Evolutionary conservation across 1,139 yeast species (phyloP), one percentile per base, ranked within the genome.

Genomic region (Pichia sp.): DNA sequence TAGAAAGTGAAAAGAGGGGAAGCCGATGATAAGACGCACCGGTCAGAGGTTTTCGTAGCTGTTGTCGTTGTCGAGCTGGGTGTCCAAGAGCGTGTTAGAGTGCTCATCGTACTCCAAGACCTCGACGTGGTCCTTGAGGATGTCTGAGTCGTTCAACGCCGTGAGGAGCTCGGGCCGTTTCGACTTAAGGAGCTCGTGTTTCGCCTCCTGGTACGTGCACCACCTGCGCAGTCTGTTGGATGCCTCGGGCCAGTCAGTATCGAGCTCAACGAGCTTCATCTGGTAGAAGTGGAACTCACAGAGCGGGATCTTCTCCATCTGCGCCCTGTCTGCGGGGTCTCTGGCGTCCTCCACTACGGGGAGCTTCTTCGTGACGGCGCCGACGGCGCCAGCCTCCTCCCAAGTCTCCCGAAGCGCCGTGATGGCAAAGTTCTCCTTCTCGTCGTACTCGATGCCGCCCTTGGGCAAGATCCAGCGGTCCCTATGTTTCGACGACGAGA

Each of bases 371-470:
- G 75, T 63, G 14, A 90, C 76, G 17, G 69, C 73, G 4, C 97
- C 96, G 46, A 79, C 79, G 33, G 87, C 88, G 0, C 99, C 99
- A 0, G 96, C 95, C 70, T 93, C 99, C 70, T 93, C 99, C 99
- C 99, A 93, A 0, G 96, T 88, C 68, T 93, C 99, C 57, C 99
- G 75, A 16, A 79, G 74, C 0, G 98, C 98, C 7, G 89, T 74
- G 9, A 72, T 46, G 5, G 61, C 56, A 55, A 61, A 69, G 46
- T 68, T 63, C 45, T 81, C 83, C 2, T 79, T 75, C 66, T 93
- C 99, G 68, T 93, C 99, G 46, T 70, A 67, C 69, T 93, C 99
- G 53, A 92, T 84, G 0, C 99, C 99, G 36, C 99, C 99, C 66
- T 93, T 95, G 3, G 99, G 99, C 10, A 93, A 71, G 14, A 95